Conservation (phyloP, 2,329 filamentous ascomycete species). For the Claviceps quebecensis region DNA sequence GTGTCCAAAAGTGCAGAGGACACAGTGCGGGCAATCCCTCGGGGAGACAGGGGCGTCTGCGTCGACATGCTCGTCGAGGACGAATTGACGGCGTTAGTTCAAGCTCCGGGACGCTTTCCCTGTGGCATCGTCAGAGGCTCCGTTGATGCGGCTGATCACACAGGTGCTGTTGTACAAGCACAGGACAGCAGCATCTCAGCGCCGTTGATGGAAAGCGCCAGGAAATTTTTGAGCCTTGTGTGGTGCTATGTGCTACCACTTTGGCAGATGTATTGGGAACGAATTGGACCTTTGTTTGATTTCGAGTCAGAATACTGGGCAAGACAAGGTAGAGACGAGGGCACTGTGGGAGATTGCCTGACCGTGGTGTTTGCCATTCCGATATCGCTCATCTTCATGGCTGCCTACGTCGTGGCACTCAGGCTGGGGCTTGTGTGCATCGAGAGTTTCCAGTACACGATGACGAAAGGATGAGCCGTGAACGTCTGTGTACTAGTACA, state of each 20-base stretch:
- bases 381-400: conserved; percentile 11
- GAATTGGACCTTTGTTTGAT: conserved; percentile 26
- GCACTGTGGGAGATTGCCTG: conserved; percentile 13
- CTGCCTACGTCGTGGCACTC: conserved; percentile 14
- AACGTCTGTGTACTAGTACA: conserved; percentile 2
- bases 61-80: conserved; percentile 1
- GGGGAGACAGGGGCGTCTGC: neutral
- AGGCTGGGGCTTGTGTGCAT: conserved; percentile 11
- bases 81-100: conserved; percentile 5
- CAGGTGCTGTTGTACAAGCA: neutral
- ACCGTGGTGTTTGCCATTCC: conserved; percentile 16
- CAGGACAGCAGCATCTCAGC: neutral
- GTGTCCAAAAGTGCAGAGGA: neutral
- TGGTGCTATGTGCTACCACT: conserved; percentile 5
- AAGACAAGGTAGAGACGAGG: conserved; percentile 11
- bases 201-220: neutral
- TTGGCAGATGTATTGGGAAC: conserved; percentile 19
- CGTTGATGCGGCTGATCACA: conserved; percentile 5
- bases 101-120: conserved; percentile 17
- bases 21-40: neutral
- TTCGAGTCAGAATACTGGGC: conserved; percentile 21
- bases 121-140: conserved; percentile 13
- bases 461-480: conserved; percentile 2
- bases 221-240: neutral
- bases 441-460: conserved; percentile 5